Percentiles rank a stretch among this genome's conserved stretches.
These are phyloP conservation scores for Sphaerobolus stellatus DNA, from an alignment of 1,284 basidiomycete species.

Conservation along the genomic window DNA sequence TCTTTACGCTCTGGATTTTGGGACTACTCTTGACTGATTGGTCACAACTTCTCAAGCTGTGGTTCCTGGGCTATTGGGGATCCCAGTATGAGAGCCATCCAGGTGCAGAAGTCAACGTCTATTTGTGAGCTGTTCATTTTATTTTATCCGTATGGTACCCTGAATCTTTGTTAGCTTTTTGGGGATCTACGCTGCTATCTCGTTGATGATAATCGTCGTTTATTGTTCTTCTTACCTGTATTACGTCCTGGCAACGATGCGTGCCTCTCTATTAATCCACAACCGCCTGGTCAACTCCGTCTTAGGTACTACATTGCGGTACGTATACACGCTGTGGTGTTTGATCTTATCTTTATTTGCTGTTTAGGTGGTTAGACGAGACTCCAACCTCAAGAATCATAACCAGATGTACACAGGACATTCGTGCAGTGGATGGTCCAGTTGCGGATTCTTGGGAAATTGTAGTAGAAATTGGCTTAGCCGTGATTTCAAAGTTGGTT, in stretches of 20 bases:
- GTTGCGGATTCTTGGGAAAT: constrained; percentile 23
- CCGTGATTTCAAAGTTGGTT: constrained; percentile 41
- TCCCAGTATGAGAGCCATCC: constrained; percentile 41
- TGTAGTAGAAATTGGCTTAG: constrained; percentile 24
- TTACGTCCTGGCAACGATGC: constrained; percentile 16
- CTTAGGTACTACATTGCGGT: constrained; percentile 55
- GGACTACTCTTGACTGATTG: constrained; percentile 23
- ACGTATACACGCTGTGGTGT: constrained; percentile 15
- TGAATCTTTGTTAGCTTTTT: constrained; percentile 29
- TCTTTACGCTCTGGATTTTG: constrained; percentile 36
- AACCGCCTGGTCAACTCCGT: constrained; percentile 53
- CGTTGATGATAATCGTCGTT: constrained; percentile 32
- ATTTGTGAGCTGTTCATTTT: constrained; percentile 42
- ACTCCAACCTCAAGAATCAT: too few species aligned
- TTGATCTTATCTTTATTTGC: not conserved
- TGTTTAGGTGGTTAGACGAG: too few species aligned
- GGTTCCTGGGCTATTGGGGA: constrained; percentile 56
- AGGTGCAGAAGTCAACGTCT: constrained; percentile 28
- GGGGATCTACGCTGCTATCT: constrained; percentile 39
- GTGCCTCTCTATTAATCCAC: constrained; percentile 61
- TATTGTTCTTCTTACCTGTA: not conserved
- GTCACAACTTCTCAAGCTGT: constrained; percentile 39
- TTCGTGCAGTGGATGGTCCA: too few species aligned
- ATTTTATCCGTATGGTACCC: constrained; percentile 29
- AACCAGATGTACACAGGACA: too few species aligned